Percentiles rank a stretch among this genome's conserved stretches.
phyloP scores from a whole-genome alignment of 257 asterid genomes.

The Solanum appendiculatum region DNA sequence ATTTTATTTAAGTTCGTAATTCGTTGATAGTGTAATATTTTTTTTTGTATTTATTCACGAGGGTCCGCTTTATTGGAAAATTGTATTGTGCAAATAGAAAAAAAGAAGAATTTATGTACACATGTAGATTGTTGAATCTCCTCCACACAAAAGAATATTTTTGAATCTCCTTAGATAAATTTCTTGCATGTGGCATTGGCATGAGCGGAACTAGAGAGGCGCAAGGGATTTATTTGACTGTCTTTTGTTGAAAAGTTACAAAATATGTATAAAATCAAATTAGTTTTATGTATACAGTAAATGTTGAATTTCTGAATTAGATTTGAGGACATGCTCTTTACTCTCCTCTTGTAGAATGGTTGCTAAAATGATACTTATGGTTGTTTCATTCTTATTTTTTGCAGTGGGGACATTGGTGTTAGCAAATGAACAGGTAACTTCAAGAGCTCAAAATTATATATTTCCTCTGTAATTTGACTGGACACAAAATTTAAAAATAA shows the following conservation, averaged over 20 bases:
- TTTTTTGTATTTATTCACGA: too few relatives aligned
- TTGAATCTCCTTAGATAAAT: too few relatives aligned
- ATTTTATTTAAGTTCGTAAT: neutral
- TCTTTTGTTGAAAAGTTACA: too few relatives aligned
- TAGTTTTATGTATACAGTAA: too few relatives aligned
- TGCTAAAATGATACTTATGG: neutral
- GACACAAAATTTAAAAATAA: too few relatives aligned
- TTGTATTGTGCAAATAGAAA: too few relatives aligned
- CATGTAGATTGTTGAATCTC: too few relatives aligned
- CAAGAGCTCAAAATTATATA: neutral
- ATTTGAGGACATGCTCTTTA: neutral
- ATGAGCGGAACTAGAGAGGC: neutral
- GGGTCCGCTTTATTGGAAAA: too few relatives aligned
- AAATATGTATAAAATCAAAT: too few relatives aligned
- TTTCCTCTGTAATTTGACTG: rapidly evolving
- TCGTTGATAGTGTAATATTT: too few relatives aligned
- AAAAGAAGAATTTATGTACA: too few relatives aligned
- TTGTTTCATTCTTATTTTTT: neutral
- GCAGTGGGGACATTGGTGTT: neutral
- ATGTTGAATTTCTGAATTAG: too few relatives aligned
- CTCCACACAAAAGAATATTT: neutral
- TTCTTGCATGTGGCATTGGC: neutral
- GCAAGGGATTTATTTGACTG: neutral
- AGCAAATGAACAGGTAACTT: neutral
- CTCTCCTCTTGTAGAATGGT: neutral